Base-by-base conservation (phyloP, 2,329 filamentous ascomycete genomes). In the Madurella fahalii region DNA sequence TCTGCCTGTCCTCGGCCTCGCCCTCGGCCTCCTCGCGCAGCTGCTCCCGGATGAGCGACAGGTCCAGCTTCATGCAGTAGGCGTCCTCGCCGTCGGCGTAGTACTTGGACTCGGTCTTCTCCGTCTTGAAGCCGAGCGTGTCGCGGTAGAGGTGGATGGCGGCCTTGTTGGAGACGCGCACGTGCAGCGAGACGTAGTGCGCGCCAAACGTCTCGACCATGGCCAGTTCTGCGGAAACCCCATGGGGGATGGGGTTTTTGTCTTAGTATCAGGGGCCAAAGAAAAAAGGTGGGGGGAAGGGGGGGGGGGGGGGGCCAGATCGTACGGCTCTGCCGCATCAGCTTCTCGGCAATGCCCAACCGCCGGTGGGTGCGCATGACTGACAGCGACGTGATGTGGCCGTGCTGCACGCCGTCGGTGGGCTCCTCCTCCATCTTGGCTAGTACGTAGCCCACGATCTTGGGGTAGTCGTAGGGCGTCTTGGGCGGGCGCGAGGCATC, bases 361-460 rank as follows among this genome's bases (percentile, higher is more conserved):
- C 93, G 76, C 56, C 94, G 78, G 74, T 99, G 94, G 62, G 94
- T 99, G 62, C 94, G 81, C 94, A 97, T 99, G 42, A 99, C 94
- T 67, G 86, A 92, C 67, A 99, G 73, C 64, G 87, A 92, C 44
- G 94, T 99, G 68, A 99, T 97, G 76, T 99, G 94, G 15, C 94
- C 94, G 74, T 97, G 94, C 64, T 87, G 89, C 40, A 96, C 77
- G 55, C 92, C 92, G 71, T 97, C 93, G 57, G 86, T 69, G 8
- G 94, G 93, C 72, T 97, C 94, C 77, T 99, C 94, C 74, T 99
- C 94, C 92, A 99, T 99, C 81, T 99, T 99, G 49, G 94, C 94
- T 25, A 99, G 85, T n/a, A 99, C 94, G 70, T 99, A 99, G 65
- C 94, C 94, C 20, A 99, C 94, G 58, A 99, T 95, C 74, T 96